Evolutionary conservation across 805 yeast genomes (phyloP).

Genomic region (Schizosaccharomyces octosporus): DNA sequence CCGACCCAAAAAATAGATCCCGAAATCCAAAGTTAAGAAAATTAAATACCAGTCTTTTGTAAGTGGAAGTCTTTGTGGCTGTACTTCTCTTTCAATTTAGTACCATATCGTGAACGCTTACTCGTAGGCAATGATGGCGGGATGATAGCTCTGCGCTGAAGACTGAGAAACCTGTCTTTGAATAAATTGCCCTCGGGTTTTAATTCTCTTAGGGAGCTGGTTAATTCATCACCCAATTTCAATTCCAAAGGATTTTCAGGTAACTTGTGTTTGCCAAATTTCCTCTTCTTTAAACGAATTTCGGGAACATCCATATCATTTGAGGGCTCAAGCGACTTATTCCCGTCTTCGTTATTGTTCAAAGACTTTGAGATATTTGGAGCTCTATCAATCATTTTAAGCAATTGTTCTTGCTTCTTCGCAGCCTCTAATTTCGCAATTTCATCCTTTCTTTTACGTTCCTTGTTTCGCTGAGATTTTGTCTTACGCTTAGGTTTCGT

Average conservation of each 20-base stretch:
- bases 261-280: constrained; percentile 23
- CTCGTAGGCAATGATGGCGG: constrained; percentile 58
- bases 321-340: neutral
- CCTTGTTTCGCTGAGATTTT: constrained; percentile 3
- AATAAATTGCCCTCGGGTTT: constrained; percentile 77
- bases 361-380: neutral
- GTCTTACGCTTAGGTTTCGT: neutral
- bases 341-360: neutral
- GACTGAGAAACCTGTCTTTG: constrained; percentile 52
- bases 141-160: constrained; percentile 67
- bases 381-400: neutral
- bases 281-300: constrained; percentile 8
- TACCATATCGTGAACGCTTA: constrained; percentile 41
- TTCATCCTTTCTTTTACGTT: constrained; percentile 3
- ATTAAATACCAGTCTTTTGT: constrained; percentile 3
- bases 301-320: neutral
- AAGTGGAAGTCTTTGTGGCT: constrained; percentile 52
- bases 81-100: constrained; percentile 76
- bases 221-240: constrained; percentile 69
- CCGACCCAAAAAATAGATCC: too few relatives aligned
- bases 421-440: neutral
- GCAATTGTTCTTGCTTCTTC: neutral
- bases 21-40: neutral
- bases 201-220: constrained; percentile 58
- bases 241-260: constrained; percentile 33